Conservation (phyloP, 208 protist species). For the Acanthamoeba polyphaga region DNA sequence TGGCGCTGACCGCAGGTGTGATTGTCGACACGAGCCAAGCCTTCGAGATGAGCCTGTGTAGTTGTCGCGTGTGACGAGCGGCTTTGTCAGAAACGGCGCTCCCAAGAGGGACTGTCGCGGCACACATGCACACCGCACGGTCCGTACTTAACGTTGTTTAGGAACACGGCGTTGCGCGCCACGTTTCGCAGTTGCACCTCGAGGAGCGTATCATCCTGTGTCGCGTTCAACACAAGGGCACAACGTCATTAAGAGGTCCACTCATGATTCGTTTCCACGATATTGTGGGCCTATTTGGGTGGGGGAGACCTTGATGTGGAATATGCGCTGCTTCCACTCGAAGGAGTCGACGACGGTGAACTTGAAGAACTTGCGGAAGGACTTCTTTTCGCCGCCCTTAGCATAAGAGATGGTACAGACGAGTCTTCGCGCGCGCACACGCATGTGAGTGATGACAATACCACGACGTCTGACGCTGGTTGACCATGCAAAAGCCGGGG, state of each 20-base stretch:
- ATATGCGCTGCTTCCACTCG: conserved; percentile 38
- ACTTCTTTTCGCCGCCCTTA: conserved; percentile 1
- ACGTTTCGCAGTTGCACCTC: conserved; percentile 37
- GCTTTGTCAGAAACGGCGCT: too few species aligned
- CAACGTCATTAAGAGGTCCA: too few species aligned
- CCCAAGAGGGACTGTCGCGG: too few species aligned
- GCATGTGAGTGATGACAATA: not conserved
- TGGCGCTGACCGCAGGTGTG: not conserved
- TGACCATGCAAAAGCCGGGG: not conserved
- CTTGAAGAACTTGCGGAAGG: conserved; percentile 61
- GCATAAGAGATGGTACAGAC: conserved; percentile 45
- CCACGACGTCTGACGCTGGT: too few species aligned
- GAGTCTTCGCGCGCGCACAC: not conserved
- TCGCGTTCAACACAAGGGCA: too few species aligned
- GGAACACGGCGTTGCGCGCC: not conserved
- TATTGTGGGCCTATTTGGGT: too few species aligned
- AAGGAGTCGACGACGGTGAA: conserved; percentile 52
- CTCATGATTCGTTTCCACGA: too few species aligned
- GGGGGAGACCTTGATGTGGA: not conserved
- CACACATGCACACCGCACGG: too few species aligned
- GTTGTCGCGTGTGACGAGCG: too few species aligned
- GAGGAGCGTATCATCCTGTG: conserved; percentile 30
- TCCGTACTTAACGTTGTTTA: conserved; percentile 13
- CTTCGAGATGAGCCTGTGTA: not conserved
- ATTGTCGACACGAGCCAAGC: not conserved